These are phyloP conservation scores for Vaccinium macrocarpon DNA, from an alignment of 148 eudicot species.

Conservation along the genomic window DNA sequence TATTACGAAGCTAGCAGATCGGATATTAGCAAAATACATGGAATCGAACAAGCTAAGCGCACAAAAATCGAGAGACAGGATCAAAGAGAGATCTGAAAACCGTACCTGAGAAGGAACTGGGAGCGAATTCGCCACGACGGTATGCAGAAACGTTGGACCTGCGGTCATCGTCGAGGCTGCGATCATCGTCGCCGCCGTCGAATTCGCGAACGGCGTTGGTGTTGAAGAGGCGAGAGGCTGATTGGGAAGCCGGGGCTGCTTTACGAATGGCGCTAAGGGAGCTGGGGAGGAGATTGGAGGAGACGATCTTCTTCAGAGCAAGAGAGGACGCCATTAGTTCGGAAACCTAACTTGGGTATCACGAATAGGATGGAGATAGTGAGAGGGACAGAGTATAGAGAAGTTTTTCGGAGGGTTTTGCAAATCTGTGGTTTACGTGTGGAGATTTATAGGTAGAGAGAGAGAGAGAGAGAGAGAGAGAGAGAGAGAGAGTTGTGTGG, in stretches of 20 bases:
- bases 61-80: not conserved
- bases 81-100: conserved; percentile 13
- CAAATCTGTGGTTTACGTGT: not conserved
- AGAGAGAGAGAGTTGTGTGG: too few species aligned
- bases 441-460: not conserved
- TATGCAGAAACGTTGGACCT: conserved; percentile 24
- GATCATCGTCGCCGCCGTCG: conserved; percentile 31
- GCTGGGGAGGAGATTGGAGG: conserved; percentile 14
- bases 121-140: conserved; percentile 32
- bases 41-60: not conserved
- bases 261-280: conserved; percentile 13
- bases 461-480: not conserved
- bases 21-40: too few species aligned
- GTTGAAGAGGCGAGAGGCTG: conserved; percentile 34
- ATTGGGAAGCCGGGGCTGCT: conserved; percentile 17
- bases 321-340: conserved; percentile 32
- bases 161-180: conserved; percentile 22
- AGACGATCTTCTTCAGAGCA: conserved; percentile 40
- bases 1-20: too few species aligned
- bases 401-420: not conserved
- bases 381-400: not conserved
- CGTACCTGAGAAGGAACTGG: conserved; percentile 31
- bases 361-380: not conserved
- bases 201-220: conserved; percentile 37
- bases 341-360: not conserved